These are phyloP conservation scores for Pseudonitzschia pungens DNA, from an alignment of 108 stramenopile species.

Conservation along the genomic window DNA sequence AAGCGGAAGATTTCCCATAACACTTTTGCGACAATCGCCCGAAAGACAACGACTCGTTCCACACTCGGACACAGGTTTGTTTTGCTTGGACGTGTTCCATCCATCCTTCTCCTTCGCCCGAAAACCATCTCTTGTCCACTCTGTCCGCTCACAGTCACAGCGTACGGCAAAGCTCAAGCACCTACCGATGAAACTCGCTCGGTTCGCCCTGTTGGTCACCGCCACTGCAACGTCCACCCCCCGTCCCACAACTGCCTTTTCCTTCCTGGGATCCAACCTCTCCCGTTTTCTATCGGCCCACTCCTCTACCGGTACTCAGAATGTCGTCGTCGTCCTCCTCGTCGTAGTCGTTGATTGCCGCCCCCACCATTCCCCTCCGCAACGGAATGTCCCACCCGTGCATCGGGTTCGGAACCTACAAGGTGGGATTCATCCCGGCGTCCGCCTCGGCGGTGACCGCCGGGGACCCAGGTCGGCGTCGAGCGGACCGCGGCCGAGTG, in stretches of 20 bases:
- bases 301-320: not conserved
- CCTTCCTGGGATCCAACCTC: not conserved
- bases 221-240: constrained; percentile 2
- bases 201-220: constrained; percentile 2
- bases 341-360: constrained; percentile 30
- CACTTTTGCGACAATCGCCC: no score
- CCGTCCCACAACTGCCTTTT: not conserved
- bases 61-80: no score
- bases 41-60: no score
- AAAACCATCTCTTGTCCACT: no score
- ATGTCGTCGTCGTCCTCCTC: constrained; percentile 23
- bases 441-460: constrained; percentile 70
- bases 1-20: no score
- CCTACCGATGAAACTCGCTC: not conserved
- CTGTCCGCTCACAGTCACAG: no score
- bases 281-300: not conserved
- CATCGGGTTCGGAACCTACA: constrained; percentile 93
- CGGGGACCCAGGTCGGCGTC: constrained; percentile 11
- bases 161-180: no score
- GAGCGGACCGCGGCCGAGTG: constrained; percentile 74
- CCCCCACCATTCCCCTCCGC: constrained; percentile 65
- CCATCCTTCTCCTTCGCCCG: no score
- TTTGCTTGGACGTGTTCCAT: no score
- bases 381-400: constrained; percentile 76
- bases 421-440: constrained; percentile 88